These are phyloP conservation scores for Aspergillus sp. DNA, from an alignment of 2,329 filamentous ascomycete genomes.

Conservation along the genomic window DNA sequence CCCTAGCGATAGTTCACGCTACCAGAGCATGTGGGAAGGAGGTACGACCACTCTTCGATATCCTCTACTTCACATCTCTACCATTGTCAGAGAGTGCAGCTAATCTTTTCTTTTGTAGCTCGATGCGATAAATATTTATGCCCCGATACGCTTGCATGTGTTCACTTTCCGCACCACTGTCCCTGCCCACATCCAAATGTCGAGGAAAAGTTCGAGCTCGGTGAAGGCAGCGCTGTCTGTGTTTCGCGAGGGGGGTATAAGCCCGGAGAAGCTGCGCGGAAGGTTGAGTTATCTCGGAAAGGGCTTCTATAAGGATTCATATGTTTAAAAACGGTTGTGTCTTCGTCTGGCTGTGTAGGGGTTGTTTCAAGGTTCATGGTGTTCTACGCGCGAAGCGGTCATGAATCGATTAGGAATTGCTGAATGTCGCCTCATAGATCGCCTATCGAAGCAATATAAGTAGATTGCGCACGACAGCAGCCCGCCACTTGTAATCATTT, in stretches of 20 bases:
- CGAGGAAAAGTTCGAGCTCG: constrained; percentile 75
- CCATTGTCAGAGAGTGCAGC: constrained; percentile 24
- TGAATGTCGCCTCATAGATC: not conserved
- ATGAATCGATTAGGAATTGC: not conserved
- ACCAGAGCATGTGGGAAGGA: constrained; percentile 70
- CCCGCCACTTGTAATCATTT: not conserved
- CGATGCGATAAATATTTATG: constrained; percentile 92
- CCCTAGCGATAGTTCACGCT: constrained; percentile 80
- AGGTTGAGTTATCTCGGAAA: constrained; percentile 56
- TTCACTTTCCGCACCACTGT: constrained; percentile 96
- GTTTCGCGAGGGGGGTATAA: constrained; percentile 55
- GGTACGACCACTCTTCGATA: constrained; percentile 51
- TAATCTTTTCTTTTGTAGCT: constrained; percentile 53
- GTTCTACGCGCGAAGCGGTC: not conserved
- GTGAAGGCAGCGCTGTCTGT: constrained; percentile 54
- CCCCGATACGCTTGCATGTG: constrained; percentile 90
- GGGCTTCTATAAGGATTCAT: constrained; percentile 46
- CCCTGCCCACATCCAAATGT: constrained; percentile 80
- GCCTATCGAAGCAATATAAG: not conserved
- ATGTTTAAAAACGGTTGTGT: not conserved
- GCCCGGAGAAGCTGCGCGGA: constrained; percentile 51
- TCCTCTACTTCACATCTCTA: not conserved
- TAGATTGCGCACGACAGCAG: not conserved
- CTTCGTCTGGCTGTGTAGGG: not conserved
- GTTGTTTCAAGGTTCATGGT: not conserved